Conservation (phyloP, 306 rosid species). For the Trifolium pratense region DNA sequence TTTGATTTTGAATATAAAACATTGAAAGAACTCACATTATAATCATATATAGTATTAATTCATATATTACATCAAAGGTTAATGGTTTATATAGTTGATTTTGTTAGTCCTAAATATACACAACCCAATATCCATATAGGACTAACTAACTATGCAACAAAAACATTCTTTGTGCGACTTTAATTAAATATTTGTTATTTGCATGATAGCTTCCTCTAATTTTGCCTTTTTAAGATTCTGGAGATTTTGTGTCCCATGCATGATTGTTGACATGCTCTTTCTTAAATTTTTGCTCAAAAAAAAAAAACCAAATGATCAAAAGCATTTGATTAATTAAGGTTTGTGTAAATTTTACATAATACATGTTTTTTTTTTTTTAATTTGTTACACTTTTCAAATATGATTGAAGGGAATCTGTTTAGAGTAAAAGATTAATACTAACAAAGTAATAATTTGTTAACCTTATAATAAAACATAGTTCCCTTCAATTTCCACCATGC, state of each 20-base stretch:
- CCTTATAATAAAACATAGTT: conserved; percentile 9
- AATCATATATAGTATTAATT: background rate
- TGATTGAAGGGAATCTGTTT: no score
- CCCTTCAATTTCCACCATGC: conserved; percentile 31
- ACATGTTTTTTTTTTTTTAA: conserved; percentile 49
- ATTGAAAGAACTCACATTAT: background rate
- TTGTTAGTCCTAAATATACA: no score
- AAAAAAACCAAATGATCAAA: conserved; percentile 52
- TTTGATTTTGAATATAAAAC: background rate
- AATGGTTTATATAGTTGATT: no score
- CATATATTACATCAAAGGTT: no score
- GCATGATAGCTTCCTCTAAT: conserved; percentile 47
- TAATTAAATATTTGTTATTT: conserved; percentile 38
- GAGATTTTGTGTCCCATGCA: conserved; percentile 64
- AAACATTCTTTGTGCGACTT: conserved; percentile 39
- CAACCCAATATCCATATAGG: background rate
- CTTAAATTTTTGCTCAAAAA: conserved; percentile 29
- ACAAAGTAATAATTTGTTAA: conserved; percentile 46
- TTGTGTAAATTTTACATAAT: conserved; percentile 48
- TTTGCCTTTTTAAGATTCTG: conserved; percentile 66
- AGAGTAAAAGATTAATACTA: conserved; percentile 15
- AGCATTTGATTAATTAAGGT: conserved; percentile 43
- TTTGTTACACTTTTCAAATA: conserved; percentile 31
- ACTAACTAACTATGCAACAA: conserved; percentile 12
- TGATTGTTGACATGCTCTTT: conserved; percentile 46